Conservation (phyloP, 192 early-diverging fungal genomes). For the Chytriomyces sp. region DNA sequence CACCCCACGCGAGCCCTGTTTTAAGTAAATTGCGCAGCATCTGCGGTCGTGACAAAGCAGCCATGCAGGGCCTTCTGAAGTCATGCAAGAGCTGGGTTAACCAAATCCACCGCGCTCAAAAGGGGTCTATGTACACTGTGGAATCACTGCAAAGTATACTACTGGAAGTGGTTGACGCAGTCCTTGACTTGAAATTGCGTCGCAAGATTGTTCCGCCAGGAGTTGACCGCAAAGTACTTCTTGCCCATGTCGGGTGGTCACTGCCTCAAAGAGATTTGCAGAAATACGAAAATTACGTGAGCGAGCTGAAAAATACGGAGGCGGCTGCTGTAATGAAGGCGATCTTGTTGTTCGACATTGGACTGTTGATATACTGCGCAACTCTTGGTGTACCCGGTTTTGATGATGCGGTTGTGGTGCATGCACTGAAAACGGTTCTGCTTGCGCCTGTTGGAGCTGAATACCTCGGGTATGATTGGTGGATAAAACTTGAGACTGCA, state of each 20-base stretch:
- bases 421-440: not conserved
- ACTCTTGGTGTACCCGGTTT: not conserved
- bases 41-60: not conserved
- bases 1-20: conserved; percentile 13
- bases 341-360: not conserved
- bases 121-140: not conserved
- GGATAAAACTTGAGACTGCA: conserved; percentile 3
- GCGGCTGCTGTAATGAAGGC: not conserved
- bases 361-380: not conserved
- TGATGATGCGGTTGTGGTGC: not conserved
- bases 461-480: conserved; percentile 7
- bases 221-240: not conserved
- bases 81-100: not conserved
- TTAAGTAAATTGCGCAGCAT: conserved; percentile 9
- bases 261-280: not conserved
- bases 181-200: conserved; percentile 3
- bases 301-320: not conserved
- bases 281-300: not conserved
- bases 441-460: not conserved
- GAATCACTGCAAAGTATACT: not conserved
- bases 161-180: not conserved
- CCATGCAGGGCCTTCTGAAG: not conserved
- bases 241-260: not conserved
- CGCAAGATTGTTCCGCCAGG: not conserved
- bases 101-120: not conserved